These are phyloP conservation scores for Salix dunnii DNA, from an alignment of 345 rosid genomes.

Conservation along the genomic window DNA sequence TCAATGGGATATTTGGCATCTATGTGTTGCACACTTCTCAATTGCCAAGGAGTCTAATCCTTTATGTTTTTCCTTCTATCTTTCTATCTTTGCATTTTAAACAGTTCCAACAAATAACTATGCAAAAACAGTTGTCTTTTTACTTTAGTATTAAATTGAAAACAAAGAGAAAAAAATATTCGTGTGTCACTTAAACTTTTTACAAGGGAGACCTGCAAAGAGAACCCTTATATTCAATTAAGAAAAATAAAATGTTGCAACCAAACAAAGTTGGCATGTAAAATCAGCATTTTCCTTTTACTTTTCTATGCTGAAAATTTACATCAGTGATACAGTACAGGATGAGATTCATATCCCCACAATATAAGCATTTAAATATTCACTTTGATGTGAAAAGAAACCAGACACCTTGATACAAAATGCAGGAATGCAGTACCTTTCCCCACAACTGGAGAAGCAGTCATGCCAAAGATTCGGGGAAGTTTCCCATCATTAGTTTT, in stretches of 20 bases:
- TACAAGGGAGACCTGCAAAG: neutral
- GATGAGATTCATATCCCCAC: too few species aligned
- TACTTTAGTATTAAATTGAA: neutral
- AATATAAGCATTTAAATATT: neutral
- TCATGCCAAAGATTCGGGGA: constrained; percentile 97
- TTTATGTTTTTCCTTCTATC: neutral
- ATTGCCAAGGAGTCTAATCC: neutral
- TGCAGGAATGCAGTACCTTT: constrained; percentile 52
- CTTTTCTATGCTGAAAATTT: too few species aligned
- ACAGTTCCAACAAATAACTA: neutral
- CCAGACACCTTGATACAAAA: constrained; percentile 3
- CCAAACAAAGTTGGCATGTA: too few species aligned
- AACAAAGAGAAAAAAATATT: neutral
- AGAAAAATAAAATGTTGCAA: too few species aligned
- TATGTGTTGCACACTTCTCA: neutral
- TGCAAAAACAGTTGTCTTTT: neutral
- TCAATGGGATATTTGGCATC: neutral
- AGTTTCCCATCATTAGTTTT: constrained; percentile 39
- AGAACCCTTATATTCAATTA: too few species aligned
- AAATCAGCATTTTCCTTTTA: too few species aligned
- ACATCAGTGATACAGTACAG: too few species aligned
- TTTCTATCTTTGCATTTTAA: neutral
- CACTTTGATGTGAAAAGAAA: constrained; percentile 3
- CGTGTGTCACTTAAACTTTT: neutral
- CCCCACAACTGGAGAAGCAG: constrained; percentile 93